Percentiles rank a stretch among this genome's conserved stretches.
Evolutionary conservation across 2,329 filamentous ascomycete genomes (phyloP).

Genomic region (Aspergillus neoniger): DNA sequence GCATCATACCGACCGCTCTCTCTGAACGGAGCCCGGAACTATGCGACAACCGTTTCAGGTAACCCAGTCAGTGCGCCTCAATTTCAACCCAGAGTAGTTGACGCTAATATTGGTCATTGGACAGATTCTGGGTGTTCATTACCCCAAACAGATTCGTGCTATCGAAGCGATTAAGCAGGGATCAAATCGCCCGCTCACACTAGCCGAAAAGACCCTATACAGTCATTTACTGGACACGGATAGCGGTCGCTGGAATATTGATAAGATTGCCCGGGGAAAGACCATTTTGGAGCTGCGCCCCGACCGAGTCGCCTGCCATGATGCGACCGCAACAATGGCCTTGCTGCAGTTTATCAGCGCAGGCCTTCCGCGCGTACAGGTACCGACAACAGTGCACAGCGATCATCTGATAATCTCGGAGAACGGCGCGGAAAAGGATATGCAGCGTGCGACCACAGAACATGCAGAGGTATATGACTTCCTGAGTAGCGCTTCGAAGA

Average conservation of each 20-base stretch:
- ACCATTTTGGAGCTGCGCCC: slow-evolving; percentile 42
- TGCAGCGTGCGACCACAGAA: slow-evolving; percentile 29
- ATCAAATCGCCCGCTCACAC: slow-evolving; percentile 32
- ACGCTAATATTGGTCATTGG: not conserved
- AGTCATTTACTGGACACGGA: slow-evolving; percentile 37
- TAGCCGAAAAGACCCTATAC: slow-evolving; percentile 46
- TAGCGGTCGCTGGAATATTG: slow-evolving; percentile 18
- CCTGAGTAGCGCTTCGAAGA: slow-evolving; percentile 43
- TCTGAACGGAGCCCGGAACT: not conserved
- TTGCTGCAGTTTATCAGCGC: slow-evolving; percentile 48
- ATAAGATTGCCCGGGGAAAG: slow-evolving; percentile 40
- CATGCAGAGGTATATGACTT: slow-evolving; percentile 45
- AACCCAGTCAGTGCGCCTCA: not conserved
- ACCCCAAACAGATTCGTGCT: slow-evolving; percentile 7
- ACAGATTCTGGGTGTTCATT: slow-evolving; percentile 10
- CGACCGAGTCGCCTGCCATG: slow-evolving; percentile 46
- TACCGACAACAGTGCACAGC: slow-evolving; percentile 46
- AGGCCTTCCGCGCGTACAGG: slow-evolving; percentile 39
- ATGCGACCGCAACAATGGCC: slow-evolving; percentile 49
- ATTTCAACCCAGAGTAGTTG: not conserved
- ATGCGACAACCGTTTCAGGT: not conserved
- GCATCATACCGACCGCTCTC: not conserved
- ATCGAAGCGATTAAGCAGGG: slow-evolving; percentile 11
- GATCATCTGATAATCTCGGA: slow-evolving; percentile 44
- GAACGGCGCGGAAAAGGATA: slow-evolving; percentile 34